Percentiles rank a stretch among this genome's conserved stretches.
These are phyloP conservation scores for Porodaedalea pini DNA, from an alignment of 1,284 basidiomycete genomes.

Conservation along the genomic window DNA sequence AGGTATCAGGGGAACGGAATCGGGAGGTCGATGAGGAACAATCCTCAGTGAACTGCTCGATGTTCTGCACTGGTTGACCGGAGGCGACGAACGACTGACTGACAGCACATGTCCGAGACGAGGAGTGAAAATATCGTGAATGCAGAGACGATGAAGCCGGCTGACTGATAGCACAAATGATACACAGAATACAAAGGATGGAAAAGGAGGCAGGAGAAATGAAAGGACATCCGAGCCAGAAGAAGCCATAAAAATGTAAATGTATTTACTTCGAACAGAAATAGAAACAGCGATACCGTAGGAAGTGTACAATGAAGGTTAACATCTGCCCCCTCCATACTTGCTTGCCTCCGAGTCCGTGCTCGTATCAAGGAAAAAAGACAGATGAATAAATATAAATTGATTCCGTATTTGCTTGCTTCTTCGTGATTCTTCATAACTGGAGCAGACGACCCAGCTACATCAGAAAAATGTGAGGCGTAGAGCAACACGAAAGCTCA, in stretches of 20 bases:
- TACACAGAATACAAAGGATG: too few relatives aligned
- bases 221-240: background rate
- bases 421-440: constrained; percentile 5
- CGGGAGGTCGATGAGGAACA: too few relatives aligned
- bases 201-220: background rate
- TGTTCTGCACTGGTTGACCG: too few relatives aligned
- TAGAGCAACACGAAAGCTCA: constrained; percentile 31
- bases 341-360: constrained; percentile 10
- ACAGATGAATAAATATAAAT: background rate
- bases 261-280: background rate
- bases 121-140: too few relatives aligned
- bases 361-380: background rate
- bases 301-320: background rate
- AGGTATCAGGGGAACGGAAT: too few relatives aligned
- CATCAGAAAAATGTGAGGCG: background rate
- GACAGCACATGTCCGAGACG: too few relatives aligned
- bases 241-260: background rate
- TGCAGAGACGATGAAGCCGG: too few relatives aligned
- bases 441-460: background rate
- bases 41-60: too few relatives aligned
- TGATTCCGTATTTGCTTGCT: background rate
- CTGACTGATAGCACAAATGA: too few relatives aligned
- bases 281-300: background rate
- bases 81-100: too few relatives aligned
- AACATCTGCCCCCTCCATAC: background rate